Conservation (phyloP, 1,284 basidiomycete species). For the Xerocomus minutiporus region DNA sequence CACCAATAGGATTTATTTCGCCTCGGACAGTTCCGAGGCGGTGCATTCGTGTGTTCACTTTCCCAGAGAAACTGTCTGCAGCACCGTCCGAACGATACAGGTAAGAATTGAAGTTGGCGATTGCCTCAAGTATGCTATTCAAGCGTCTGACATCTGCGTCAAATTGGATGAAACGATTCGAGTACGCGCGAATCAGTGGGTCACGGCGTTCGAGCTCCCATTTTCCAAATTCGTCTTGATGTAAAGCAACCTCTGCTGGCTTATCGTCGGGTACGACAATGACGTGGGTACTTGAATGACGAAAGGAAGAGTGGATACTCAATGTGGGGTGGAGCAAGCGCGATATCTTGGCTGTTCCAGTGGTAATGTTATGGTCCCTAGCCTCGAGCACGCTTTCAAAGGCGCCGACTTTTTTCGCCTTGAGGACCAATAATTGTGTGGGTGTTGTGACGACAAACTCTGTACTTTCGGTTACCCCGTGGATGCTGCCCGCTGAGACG, state of each 20-base stretch:
- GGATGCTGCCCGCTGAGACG: conserved; percentile 23
- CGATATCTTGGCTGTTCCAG: conserved; percentile 13
- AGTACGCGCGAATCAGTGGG: conserved; percentile 7
- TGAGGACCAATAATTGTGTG: not conserved
- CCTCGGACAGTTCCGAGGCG: not conserved
- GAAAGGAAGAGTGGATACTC: conserved; percentile 10
- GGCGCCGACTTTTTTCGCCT: not conserved
- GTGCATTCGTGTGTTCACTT: conserved; percentile 10
- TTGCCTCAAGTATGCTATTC: conserved; percentile 8
- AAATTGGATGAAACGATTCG: conserved; percentile 4
- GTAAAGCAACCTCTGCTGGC: conserved; percentile 10
- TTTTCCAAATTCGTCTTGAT: not conserved
- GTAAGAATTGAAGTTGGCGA: conserved; percentile 22
- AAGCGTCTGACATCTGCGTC: conserved; percentile 1
- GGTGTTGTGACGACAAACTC: not conserved
- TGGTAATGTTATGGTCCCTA: not conserved
- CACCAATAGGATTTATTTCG: conserved; percentile 9
- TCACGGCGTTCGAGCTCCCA: conserved; percentile 22
- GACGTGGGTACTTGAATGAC: not conserved
- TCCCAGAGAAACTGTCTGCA: conserved; percentile 10
- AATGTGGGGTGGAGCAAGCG: conserved; percentile 15
- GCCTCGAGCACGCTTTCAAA: conserved; percentile 10
- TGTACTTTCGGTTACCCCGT: conserved; percentile 17
- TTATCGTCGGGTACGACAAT: conserved; percentile 7
- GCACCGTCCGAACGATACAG: conserved; percentile 13